Conservation (phyloP, 2,329 filamentous ascomycete genomes). For the Fusarium nurragi region DNA sequence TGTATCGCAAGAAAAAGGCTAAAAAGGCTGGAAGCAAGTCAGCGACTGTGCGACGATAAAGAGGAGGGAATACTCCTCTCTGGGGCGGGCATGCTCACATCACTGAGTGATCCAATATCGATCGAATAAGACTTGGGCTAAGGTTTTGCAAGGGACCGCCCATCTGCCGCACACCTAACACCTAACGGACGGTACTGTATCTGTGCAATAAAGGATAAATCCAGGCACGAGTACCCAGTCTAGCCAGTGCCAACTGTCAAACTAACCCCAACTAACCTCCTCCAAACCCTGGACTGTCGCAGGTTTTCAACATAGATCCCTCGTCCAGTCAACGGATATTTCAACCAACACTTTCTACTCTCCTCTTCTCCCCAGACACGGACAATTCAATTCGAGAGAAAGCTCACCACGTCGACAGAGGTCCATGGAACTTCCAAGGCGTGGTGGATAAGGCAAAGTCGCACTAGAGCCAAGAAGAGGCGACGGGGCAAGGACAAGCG, state of each 20-base stretch:
- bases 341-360: constrained; percentile 8
- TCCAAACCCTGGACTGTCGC: neutral
- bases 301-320: constrained; percentile 5
- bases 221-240: constrained; percentile 28
- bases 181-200: constrained; percentile 1
- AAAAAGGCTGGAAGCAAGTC: neutral
- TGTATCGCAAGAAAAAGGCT: neutral
- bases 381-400: neutral
- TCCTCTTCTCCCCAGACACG: neutral
- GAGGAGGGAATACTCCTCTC: neutral
- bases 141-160: constrained; percentile 9
- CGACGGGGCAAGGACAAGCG: constrained; percentile 33
- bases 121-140: neutral
- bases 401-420: constrained; percentile 24
- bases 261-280: constrained; percentile 18
- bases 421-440: constrained; percentile 27
- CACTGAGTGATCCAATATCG: constrained; percentile 22
- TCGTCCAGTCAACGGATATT: constrained; percentile 11
- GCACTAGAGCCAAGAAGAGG: constrained; percentile 32
- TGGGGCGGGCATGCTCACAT: constrained; percentile 8
- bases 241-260: constrained; percentile 19
- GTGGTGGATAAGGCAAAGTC: constrained; percentile 32
- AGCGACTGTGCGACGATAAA: constrained; percentile 4
- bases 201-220: constrained; percentile 12
- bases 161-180: neutral